Conservation (phyloP, 768 basidiomycete genomes). For the Hemileccinum impolitum region DNA sequence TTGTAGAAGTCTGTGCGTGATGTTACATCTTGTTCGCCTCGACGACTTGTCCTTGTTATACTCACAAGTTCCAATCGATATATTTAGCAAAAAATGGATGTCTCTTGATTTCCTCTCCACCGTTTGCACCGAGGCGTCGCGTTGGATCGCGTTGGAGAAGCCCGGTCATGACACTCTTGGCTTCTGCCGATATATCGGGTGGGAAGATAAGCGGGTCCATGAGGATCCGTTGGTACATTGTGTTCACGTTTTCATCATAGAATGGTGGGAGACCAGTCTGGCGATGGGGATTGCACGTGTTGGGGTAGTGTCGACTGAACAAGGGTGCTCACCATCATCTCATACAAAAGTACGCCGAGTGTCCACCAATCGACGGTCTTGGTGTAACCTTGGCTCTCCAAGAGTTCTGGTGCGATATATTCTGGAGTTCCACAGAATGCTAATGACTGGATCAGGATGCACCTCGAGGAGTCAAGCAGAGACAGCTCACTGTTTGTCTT, state of each 20-base stretch:
- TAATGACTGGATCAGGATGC: slow-evolving; percentile 27
- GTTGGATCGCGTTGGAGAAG: slow-evolving; percentile 87
- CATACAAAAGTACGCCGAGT: slow-evolving; percentile 90
- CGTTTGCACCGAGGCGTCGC: slow-evolving; percentile 83
- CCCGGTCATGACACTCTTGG: slow-evolving; percentile 82
- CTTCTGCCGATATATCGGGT: slow-evolving; percentile 82
- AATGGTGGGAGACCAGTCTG: slow-evolving; percentile 96
- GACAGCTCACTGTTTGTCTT: slow-evolving; percentile 84
- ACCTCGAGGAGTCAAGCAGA: not conserved
- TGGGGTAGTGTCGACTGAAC: not conserved
- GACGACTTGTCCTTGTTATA: not conserved
- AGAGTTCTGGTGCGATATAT: slow-evolving; percentile 95
- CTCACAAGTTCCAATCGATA: slow-evolving; percentile 84
- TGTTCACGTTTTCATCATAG: slow-evolving; percentile 98
- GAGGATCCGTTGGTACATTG: slow-evolving; percentile 95
- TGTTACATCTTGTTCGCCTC: not conserved
- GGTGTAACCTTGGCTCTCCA: slow-evolving; percentile 95
- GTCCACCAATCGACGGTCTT: slow-evolving; percentile 99
- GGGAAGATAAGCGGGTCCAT: slow-evolving; percentile 92
- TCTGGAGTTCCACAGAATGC: slow-evolving; percentile 99
- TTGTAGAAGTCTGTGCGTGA: slow-evolving; percentile 56
- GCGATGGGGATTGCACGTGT: slow-evolving; percentile 2
- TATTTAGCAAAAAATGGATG: slow-evolving; percentile 95
- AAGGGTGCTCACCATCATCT: slow-evolving; percentile 73
- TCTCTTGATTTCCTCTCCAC: slow-evolving; percentile 93